These are phyloP conservation scores for Vigna nakashimae DNA, from an alignment of 306 rosid genomes.

Conservation along the genomic window DNA sequence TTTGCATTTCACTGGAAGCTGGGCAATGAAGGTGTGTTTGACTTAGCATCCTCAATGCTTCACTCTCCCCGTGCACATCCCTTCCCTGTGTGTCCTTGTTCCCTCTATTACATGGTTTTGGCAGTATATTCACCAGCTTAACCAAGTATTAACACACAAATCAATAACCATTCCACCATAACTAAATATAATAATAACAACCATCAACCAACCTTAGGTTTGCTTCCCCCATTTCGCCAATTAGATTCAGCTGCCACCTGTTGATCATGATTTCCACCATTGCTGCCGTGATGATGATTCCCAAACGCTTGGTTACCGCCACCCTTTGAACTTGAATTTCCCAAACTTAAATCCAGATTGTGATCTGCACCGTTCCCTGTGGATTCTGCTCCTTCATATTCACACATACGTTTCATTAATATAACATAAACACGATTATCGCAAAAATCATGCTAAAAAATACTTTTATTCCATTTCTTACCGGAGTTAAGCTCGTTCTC, in stretches of 20 bases:
- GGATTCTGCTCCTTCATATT: slow-evolving; percentile 48
- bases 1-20: slow-evolving; percentile 54
- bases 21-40: slow-evolving; percentile 68
- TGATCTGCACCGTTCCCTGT: slow-evolving; percentile 52
- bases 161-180: background rate
- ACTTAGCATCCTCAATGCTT: slow-evolving; percentile 60
- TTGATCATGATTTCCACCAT: slow-evolving; percentile 44
- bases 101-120: slow-evolving; percentile 52
- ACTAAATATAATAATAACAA: background rate
- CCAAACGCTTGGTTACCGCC: slow-evolving; percentile 23
- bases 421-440: background rate
- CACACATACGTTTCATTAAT: background rate
- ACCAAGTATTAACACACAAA: background rate
- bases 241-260: slow-evolving; percentile 43
- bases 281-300: slow-evolving; percentile 39
- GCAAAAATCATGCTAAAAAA: background rate
- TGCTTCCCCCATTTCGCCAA: slow-evolving; percentile 51
- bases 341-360: slow-evolving; percentile 77
- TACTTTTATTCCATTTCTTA: slow-evolving; percentile 25
- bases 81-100: slow-evolving; percentile 49
- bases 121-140: slow-evolving; percentile 52
- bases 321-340: slow-evolving; percentile 62
- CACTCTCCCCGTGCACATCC: slow-evolving; percentile 59
- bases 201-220: slow-evolving; percentile 54
- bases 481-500: slow-evolving; percentile 86